phyloP scores from a whole-genome alignment of 108 stramenopile species.

The Nitzschia inconspicua region DNA sequence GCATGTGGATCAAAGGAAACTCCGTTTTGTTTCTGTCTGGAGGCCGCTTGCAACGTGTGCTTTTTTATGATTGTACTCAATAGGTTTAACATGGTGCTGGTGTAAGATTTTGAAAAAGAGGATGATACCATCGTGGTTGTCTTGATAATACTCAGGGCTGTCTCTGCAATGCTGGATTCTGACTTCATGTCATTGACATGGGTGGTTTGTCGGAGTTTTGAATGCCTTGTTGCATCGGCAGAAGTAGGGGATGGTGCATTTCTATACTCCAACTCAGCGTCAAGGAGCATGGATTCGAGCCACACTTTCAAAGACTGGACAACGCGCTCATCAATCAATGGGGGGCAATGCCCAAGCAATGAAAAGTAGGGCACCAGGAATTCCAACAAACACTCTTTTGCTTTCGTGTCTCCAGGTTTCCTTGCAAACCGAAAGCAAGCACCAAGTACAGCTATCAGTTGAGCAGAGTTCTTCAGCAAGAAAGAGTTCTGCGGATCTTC shows the following conservation, averaged over 20 bases:
- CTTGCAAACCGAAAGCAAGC: conserved; percentile 24
- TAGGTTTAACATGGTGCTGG: conserved; percentile 43
- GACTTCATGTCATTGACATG: neutral
- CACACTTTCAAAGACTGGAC: conserved; percentile 14
- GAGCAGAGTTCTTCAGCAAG: conserved; percentile 24
- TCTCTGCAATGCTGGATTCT: conserved; percentile 33
- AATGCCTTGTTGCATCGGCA: conserved; percentile 4
- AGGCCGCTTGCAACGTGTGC: conserved; percentile 35
- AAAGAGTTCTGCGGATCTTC: conserved; percentile 31
- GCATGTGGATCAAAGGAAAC: conserved; percentile 19
- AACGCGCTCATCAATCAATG: conserved; percentile 12
- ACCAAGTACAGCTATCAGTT: conserved; percentile 28
- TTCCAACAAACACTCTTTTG: conserved; percentile 15
- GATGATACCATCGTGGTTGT: conserved; percentile 24
- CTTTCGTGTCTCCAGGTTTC: neutral
- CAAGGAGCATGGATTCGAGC: conserved; percentile 21
- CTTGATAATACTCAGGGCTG: conserved; percentile 45
- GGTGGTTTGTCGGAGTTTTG: neutral
- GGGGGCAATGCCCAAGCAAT: neutral
- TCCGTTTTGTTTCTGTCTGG: conserved; percentile 40
- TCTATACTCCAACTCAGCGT: conserved; percentile 14
- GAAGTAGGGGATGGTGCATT: neutral
- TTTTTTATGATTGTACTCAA: conserved; percentile 29
- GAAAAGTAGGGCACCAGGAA: conserved; percentile 25
- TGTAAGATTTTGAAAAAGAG: conserved; percentile 44